Evolutionary conservation across 2,329 filamentous ascomycete genomes (phyloP).

Genomic region (Penicillium brevicompactum): DNA sequence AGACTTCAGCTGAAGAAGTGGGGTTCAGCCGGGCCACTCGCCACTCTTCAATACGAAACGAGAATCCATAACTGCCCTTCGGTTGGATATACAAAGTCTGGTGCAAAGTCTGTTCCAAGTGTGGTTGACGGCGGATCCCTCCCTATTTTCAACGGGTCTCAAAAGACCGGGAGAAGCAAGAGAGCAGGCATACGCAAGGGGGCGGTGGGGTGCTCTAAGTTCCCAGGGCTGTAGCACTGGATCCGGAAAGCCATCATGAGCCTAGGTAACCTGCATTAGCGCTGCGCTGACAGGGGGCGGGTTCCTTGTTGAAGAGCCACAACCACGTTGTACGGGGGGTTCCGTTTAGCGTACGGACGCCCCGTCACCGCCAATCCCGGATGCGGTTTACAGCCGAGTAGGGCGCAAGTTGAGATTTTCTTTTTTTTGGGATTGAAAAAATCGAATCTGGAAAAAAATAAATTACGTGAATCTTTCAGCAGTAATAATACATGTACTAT

Average conservation of each 20-base stretch:
- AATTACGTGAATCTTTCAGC: not conserved
- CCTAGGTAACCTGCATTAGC: constrained; percentile 44
- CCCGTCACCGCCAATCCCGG: constrained; percentile 18
- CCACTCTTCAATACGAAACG: constrained; percentile 20
- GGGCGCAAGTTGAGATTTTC: not conserved
- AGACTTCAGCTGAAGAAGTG: constrained; percentile 30
- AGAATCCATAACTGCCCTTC: constrained; percentile 8
- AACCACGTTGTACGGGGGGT: constrained; percentile 26
- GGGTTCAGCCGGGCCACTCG: constrained; percentile 20
- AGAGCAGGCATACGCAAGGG: not conserved
- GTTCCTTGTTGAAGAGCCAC: constrained; percentile 27
- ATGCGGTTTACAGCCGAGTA: not conserved
- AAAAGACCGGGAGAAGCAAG: not conserved
- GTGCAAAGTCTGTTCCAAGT: constrained; percentile 1
- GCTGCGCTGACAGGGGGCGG: constrained; percentile 30
- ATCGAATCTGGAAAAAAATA: not conserved
- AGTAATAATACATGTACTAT: constrained; percentile 16
- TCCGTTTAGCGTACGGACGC: constrained; percentile 5
- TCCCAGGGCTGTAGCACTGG: constrained; percentile 42
- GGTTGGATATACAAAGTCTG: constrained; percentile 1
- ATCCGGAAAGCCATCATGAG: constrained; percentile 29
- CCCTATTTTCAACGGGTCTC: not conserved
- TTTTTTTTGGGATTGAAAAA: not conserved
- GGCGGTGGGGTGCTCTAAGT: constrained; percentile 30
- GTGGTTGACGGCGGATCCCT: constrained; percentile 22